Conservation (phyloP, 768 basidiomycete genomes). For the Mycena amicta region DNA sequence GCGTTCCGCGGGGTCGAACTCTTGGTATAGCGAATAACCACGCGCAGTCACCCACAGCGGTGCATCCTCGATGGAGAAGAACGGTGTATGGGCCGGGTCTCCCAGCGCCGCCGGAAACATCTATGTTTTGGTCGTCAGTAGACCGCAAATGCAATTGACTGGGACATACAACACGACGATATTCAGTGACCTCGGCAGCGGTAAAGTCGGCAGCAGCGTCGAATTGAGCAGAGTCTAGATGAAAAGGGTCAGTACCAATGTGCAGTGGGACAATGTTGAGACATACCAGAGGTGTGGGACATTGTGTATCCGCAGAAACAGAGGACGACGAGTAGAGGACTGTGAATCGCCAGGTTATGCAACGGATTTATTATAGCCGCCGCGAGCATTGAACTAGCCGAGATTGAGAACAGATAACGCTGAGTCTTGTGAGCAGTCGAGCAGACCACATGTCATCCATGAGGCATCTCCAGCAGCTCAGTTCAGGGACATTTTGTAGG, state of each 20-base stretch:
- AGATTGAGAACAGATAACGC: too few species aligned
- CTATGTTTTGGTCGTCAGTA: background rate
- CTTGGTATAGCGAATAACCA: background rate
- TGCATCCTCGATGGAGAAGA: background rate
- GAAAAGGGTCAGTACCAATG: background rate
- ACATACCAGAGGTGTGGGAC: too few species aligned
- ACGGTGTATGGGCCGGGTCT: background rate
- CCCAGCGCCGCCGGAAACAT: background rate
- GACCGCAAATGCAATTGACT: background rate
- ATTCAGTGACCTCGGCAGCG: background rate
- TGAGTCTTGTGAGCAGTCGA: too few species aligned
- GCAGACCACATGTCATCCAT: too few species aligned
- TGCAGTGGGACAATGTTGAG: too few species aligned
- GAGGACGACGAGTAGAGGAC: background rate
- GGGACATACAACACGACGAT: background rate
- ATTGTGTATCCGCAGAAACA: too few species aligned
- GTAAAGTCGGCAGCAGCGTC: background rate
- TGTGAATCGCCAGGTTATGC: background rate
- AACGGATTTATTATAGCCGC: background rate
- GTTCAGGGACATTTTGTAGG: too few species aligned
- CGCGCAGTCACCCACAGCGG: background rate
- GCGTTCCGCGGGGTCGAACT: background rate
- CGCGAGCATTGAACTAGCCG: background rate
- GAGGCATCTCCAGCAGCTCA: too few species aligned
- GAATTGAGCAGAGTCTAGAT: background rate